A percentile compares a stretch with the other conserved stretches of the same genome.
These are phyloP conservation scores for Tricholoma terreum DNA, from an alignment of 768 basidiomycete species.

Conservation along the genomic window DNA sequence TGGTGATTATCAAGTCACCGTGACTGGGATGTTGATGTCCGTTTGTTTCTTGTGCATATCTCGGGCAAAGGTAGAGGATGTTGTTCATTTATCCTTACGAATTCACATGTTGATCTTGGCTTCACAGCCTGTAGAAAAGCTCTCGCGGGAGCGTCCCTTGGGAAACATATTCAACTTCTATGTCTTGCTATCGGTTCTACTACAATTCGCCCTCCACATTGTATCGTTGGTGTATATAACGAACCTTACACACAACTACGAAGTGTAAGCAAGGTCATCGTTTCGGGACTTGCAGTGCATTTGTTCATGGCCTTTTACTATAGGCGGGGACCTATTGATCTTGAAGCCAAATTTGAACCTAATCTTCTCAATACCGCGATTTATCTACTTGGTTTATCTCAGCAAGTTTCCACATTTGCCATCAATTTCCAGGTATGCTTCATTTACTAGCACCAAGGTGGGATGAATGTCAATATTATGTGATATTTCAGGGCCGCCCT, in stretches of 20 bases:
- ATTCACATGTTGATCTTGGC: neutral
- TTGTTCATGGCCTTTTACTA: slow-evolving; percentile 3
- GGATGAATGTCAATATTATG: slow-evolving; percentile 1
- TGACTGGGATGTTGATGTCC: slow-evolving; percentile 96
- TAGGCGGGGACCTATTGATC: slow-evolving; percentile 75
- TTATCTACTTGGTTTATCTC: slow-evolving; percentile 90
- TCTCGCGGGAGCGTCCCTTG: slow-evolving; percentile 89
- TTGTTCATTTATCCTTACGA: neutral
- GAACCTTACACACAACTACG: slow-evolving; percentile 69
- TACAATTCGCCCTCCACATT: slow-evolving; percentile 95
- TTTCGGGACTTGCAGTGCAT: neutral
- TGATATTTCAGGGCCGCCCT: slow-evolving; percentile 68
- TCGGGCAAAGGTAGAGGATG: slow-evolving; percentile 76
- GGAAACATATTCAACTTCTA: slow-evolving; percentile 98
- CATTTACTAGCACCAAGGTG: neutral
- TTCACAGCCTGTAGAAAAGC: slow-evolving; percentile 89
- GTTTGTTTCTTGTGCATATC: slow-evolving; percentile 99
- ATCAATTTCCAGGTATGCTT: slow-evolving; percentile 89
- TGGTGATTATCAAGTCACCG: slow-evolving; percentile 97
- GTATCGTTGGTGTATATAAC: slow-evolving; percentile 91
- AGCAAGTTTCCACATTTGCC: slow-evolving; percentile 97
- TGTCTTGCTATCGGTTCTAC: slow-evolving; percentile 84
- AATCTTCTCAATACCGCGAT: slow-evolving; percentile 94
- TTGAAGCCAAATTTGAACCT: slow-evolving; percentile 96
- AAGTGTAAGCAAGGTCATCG: slow-evolving; percentile 56